phyloP scores from a whole-genome alignment of 441 rosid species.

The Omphalea diandra region DNA sequence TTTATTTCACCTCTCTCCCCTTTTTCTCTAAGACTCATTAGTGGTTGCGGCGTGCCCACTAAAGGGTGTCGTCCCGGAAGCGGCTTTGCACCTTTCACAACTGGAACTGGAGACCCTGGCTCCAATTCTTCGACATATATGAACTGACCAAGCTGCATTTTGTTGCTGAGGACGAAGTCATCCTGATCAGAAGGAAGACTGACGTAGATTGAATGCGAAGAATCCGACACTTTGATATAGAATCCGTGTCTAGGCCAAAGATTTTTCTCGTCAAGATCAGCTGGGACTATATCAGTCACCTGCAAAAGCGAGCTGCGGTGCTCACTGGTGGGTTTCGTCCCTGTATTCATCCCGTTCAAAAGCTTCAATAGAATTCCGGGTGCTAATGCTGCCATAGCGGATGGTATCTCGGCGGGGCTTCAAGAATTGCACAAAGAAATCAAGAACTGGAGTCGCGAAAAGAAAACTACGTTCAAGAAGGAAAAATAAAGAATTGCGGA shows the following conservation, averaged over 20 bases:
- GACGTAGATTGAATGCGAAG: conserved; percentile 83
- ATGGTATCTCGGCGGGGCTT: too few relatives aligned
- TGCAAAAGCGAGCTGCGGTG: conserved; percentile 84
- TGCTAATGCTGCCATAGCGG: conserved; percentile 74
- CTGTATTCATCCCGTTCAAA: conserved; percentile 75
- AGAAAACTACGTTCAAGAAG: too few relatives aligned
- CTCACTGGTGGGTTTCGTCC: conserved; percentile 77
- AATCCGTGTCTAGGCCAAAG: conserved; percentile 87
- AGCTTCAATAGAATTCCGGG: conserved; percentile 81
- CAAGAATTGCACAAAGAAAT: not conserved
- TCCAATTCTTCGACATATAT: conserved; percentile 79
- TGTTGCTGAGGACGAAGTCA: conserved; percentile 74
- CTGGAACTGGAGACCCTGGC: conserved; percentile 85
- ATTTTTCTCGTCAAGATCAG: conserved; percentile 86
- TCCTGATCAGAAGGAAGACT: conserved; percentile 78
- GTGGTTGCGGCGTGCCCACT: conserved; percentile 78
- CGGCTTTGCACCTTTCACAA: conserved; percentile 76
- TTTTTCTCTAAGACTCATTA: conserved; percentile 56
- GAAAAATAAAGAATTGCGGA: not conserved
- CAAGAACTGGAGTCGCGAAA: too few relatives aligned
- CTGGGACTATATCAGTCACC: conserved; percentile 89
- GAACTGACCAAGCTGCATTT: conserved; percentile 92
- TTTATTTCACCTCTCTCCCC: conserved; percentile 43
- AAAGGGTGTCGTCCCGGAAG: conserved; percentile 89
- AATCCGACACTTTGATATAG: conserved; percentile 87